These are phyloP conservation scores for Phytopythium delawarense DNA, from an alignment of 352 stramenopile genomes.

Conservation along the genomic window DNA sequence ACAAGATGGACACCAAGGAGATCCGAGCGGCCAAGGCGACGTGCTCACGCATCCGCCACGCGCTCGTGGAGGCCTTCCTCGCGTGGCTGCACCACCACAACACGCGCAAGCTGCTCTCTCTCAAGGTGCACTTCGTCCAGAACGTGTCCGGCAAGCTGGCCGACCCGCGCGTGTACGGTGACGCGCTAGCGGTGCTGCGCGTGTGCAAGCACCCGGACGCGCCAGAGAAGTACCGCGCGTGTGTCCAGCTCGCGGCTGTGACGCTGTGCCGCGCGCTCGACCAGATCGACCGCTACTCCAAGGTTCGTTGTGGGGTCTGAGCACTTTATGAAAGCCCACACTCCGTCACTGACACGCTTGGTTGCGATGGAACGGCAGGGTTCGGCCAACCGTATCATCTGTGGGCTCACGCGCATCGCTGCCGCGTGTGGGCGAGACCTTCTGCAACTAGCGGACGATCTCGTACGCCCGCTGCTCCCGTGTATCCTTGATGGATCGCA, in stretches of 20 bases:
- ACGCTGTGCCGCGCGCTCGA: slow-evolving; percentile 43
- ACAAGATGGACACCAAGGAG: slow-evolving; percentile 28
- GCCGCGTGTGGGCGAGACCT: slow-evolving; percentile 35
- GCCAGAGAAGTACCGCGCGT: slow-evolving; percentile 19
- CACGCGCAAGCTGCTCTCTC: slow-evolving; percentile 19
- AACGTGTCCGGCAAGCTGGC: slow-evolving; percentile 60
- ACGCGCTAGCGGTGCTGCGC: slow-evolving; percentile 43
- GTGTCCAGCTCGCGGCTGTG: slow-evolving; percentile 25
- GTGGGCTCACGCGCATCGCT: slow-evolving; percentile 44
- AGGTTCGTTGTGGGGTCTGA: slow-evolving; percentile 23
- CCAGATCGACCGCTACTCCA: slow-evolving; percentile 72
- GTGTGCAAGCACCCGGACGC: slow-evolving; percentile 22
- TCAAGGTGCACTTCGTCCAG: slow-evolving; percentile 43
- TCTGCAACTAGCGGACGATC: slow-evolving; percentile 35
- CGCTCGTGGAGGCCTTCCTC: slow-evolving; percentile 60
- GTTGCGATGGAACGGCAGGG: slow-evolving; percentile 11
- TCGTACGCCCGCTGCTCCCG: slow-evolving; percentile 36
- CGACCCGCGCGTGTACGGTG: slow-evolving; percentile 65
- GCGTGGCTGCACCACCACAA: slow-evolving; percentile 59
- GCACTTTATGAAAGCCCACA: neutral
- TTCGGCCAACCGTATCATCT: slow-evolving; percentile 46
- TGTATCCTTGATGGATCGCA: slow-evolving; percentile 45
- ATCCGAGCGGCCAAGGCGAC: slow-evolving; percentile 38
- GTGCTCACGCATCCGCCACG: slow-evolving; percentile 55
- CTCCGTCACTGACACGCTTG: neutral